Base-by-base conservation (phyloP, 305 asterid genomes). In the Withania somnifera region DNA sequence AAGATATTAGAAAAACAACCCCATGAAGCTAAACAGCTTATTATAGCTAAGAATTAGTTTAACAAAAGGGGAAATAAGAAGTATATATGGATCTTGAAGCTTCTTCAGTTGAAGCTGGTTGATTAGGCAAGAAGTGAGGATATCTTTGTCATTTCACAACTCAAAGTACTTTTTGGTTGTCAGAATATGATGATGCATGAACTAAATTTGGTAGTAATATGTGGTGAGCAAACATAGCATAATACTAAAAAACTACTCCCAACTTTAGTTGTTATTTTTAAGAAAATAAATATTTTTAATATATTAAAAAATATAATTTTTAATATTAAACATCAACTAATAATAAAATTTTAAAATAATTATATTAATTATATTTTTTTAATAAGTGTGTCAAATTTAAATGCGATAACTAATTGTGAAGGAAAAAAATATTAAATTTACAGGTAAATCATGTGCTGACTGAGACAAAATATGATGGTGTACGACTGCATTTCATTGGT, bases 61-160 rank as follows among this genome's bases (percentile, higher is more conserved):
- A 36, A 9, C 71, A 78, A 69, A 73, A 36, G 20, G 19, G 7
- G 7, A 36, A 40, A 84, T 64, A 36, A 75, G 68, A 24, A 15
- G 75, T 64, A 75, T 13, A 15, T 83, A 82, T 86, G 90, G 90
- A 87, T 84, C 76, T 36, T 78, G 86, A 81, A 71, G 83, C 1
- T 75, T 50, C 76, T 51, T 3, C 26, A 30, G 34, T 63, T 71
- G 86, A 53, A 80, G 83, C 78, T 77, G 40, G 89, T 57, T 60
- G 86, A 57, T 50, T 20, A 87, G 52, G 7, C 4, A 80, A 63
- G 76, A 58, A 34, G 4, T 2, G 83, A 84, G 91, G 92, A 87
- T 53, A 76, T 8, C 54, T 28, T 14, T 84, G 90, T 82, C 63
- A 86, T 20, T 80, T 26, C 15, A 14, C 28, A 28, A 64, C 45